Conservation (phyloP, 2,329 filamentous ascomycete species). For the Penicillium brasilianum region DNA sequence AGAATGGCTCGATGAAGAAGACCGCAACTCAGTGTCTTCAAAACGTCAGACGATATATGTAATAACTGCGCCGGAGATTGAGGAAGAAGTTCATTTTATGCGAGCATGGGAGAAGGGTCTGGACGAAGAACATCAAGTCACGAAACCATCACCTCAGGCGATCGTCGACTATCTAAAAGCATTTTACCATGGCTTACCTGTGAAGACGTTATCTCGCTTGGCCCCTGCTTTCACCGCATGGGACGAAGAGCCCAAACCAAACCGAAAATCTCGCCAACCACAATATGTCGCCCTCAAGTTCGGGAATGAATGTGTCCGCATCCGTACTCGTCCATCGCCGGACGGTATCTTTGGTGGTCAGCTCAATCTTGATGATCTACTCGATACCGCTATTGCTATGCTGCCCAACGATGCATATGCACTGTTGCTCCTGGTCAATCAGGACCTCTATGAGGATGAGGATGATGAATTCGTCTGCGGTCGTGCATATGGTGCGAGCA, state of each 20-base stretch:
- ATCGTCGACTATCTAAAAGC: conserved; percentile 52
- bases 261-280: conserved; percentile 7
- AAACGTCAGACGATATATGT: conserved; percentile 61
- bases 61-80: conserved; percentile 52
- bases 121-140: conserved; percentile 19
- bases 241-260: conserved; percentile 37
- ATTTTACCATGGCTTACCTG: conserved; percentile 61
- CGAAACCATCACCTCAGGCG: conserved; percentile 32
- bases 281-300: conserved; percentile 56
- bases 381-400: conserved; percentile 61
- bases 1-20: conserved; percentile 54
- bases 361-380: conserved; percentile 65
- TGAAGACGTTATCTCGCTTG: conserved; percentile 50
- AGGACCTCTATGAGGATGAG: conserved; percentile 70
- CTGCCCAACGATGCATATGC: conserved; percentile 65
- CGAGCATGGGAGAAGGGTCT: conserved; percentile 47
- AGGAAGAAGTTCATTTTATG: conserved; percentile 46
- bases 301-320: conserved; percentile 49
- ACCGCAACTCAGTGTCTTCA: conserved; percentile 57
- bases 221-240: conserved; percentile 57
- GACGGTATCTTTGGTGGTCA: conserved; percentile 52
- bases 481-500: conserved; percentile 67
- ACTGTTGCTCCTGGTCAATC: conserved; percentile 60
- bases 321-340: conserved; percentile 57
- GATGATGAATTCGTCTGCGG: conserved; percentile 72